Evolutionary conservation across 2,329 filamentous ascomycete species (phyloP).

Genomic region (Aspergillus sclerotialis): DNA sequence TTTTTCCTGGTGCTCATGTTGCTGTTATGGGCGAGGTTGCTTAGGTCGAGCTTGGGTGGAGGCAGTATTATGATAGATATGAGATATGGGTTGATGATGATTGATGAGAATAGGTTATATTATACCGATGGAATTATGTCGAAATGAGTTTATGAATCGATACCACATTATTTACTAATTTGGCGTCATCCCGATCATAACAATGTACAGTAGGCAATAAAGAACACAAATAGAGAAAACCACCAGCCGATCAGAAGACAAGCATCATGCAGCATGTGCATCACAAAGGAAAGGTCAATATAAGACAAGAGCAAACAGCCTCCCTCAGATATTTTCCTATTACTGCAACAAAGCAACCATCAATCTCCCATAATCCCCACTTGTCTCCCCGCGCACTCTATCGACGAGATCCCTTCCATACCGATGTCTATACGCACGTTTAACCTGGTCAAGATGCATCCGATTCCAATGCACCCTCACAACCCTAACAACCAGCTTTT

Average conservation of each 20-base stretch:
- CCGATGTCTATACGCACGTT: slow-evolving; percentile 65
- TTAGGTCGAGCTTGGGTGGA: too few relatives aligned
- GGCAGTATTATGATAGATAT: not conserved
- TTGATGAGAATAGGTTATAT: not conserved
- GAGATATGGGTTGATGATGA: not conserved
- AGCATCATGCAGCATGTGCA: not conserved
- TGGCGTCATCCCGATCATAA: not conserved
- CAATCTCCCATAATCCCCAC: slow-evolving; percentile 71
- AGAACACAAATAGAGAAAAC: not conserved
- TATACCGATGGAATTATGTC: not conserved
- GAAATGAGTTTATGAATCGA: not conserved
- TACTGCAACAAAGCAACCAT: slow-evolving; percentile 59
- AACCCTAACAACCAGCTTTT: slow-evolving; percentile 67
- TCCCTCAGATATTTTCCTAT: too few relatives aligned
- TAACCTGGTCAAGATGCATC: slow-evolving; percentile 66
- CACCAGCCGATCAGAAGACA: not conserved
- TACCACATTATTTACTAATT: too few relatives aligned
- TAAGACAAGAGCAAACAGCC: too few relatives aligned
- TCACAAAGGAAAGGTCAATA: not conserved
- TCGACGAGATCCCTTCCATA: slow-evolving; percentile 61
- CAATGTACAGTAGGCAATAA: not conserved
- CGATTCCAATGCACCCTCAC: slow-evolving; percentile 80
- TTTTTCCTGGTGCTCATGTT: slow-evolving; percentile 78
- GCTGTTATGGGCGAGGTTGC: slow-evolving; percentile 37
- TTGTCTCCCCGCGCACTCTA: slow-evolving; percentile 74